Conservation (phyloP, 2,329 filamentous ascomycete genomes). For the Phyllosticta capitalensis region DNA sequence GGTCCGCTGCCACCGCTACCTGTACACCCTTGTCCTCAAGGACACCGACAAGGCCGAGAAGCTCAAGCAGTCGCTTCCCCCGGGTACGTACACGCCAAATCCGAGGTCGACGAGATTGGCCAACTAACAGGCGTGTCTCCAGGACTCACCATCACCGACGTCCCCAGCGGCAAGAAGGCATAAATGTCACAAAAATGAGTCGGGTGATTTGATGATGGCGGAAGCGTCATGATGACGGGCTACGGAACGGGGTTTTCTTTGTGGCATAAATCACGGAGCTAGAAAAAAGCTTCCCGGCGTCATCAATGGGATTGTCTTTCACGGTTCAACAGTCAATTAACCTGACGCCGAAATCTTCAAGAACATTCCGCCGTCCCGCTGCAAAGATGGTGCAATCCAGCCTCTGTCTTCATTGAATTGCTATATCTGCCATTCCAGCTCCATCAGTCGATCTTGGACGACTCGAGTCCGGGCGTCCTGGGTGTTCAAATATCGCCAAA, state of each 20-base stretch:
- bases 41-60: constrained; percentile 99
- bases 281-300: neutral
- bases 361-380: neutral
- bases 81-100: constrained; percentile 58
- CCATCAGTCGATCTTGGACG: no score
- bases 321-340: neutral
- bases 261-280: neutral
- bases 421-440: neutral
- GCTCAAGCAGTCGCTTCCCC: constrained; percentile 97
- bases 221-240: constrained; percentile 4
- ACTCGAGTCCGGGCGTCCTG: no score
- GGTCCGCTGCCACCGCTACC: constrained; percentile 92
- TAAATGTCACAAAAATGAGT: constrained; percentile 1
- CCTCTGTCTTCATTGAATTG: neutral
- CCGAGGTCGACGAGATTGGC: neutral
- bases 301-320: neutral
- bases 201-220: neutral
- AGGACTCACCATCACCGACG: constrained; percentile 52
- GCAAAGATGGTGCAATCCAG: neutral
- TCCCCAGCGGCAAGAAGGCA: constrained; percentile 43
- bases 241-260: neutral
- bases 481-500: no score
- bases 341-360: neutral
- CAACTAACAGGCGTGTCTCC: constrained; percentile 12
- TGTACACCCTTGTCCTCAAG: constrained; percentile 98